A percentile compares a stretch with the other conserved stretches of the same genome.
Evolutionary conservation across 495 filamentous ascomycete genomes (phyloP).

Genomic region (Talaromyces proteolyticus): DNA sequence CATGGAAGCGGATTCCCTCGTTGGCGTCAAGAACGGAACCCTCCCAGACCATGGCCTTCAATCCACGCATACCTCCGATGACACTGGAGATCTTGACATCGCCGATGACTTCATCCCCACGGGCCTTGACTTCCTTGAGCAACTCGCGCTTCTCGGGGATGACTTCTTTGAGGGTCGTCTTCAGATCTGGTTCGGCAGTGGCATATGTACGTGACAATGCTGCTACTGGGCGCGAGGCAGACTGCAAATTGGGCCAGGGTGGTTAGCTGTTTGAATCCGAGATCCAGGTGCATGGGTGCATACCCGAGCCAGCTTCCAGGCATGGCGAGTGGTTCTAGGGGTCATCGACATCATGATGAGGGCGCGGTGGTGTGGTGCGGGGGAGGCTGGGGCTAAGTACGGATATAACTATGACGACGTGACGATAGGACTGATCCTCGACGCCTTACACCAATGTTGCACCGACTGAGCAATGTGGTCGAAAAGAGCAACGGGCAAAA

Average conservation of each 20-base stretch:
- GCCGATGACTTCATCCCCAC: slow-evolving; percentile 76
- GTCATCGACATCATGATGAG: background rate
- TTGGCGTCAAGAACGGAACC: slow-evolving; percentile 94
- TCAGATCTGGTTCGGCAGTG: slow-evolving; percentile 79
- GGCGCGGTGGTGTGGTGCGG: background rate
- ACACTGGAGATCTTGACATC: slow-evolving; percentile 93
- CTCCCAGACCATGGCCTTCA: slow-evolving; percentile 99
- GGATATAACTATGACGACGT: too few relatives aligned
- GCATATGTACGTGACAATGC: slow-evolving; percentile 35
- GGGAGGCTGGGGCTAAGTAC: too few relatives aligned
- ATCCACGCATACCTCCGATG: slow-evolving; percentile 93
- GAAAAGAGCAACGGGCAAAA: too few relatives aligned
- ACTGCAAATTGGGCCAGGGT: slow-evolving; percentile 3
- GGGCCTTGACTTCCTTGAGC: slow-evolving; percentile 81
- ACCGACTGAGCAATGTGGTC: too few relatives aligned
- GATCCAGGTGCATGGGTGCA: background rate
- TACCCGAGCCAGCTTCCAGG: slow-evolving; percentile 32
- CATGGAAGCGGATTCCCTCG: slow-evolving; percentile 98
- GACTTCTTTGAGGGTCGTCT: slow-evolving; percentile 69
- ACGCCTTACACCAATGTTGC: too few relatives aligned
- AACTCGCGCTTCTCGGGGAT: slow-evolving; percentile 93
- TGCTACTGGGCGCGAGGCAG: slow-evolving; percentile 16
- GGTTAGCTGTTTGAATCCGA: background rate
- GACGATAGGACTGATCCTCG: too few relatives aligned
- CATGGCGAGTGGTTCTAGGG: slow-evolving; percentile 27